Conservation (phyloP, 176 grass and related monocot species). For the Phoenix roebelenii region DNA sequence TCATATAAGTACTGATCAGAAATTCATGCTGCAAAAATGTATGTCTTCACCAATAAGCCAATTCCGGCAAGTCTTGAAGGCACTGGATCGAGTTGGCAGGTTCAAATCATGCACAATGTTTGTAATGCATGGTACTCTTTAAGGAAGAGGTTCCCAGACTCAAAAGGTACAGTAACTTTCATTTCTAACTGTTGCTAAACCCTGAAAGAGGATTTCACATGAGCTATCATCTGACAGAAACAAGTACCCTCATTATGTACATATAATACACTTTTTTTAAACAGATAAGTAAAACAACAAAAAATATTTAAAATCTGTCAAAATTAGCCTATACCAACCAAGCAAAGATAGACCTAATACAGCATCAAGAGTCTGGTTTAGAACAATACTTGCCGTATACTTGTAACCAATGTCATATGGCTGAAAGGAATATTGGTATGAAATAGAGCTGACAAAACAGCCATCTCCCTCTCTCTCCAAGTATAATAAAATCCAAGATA, state of each 20-base stretch:
- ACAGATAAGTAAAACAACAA: slow-evolving; percentile 1
- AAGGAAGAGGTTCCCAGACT: too few relatives aligned
- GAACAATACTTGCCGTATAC: slow-evolving; percentile 45
- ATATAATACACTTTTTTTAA: slow-evolving; percentile 11
- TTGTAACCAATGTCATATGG: slow-evolving; percentile 40
- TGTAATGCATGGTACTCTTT: too few relatives aligned
- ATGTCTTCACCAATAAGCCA: too few relatives aligned
- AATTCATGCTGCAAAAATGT: too few relatives aligned
- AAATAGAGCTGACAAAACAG: slow-evolving; percentile 31
- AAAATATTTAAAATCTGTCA: background rate
- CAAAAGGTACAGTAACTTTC: slow-evolving; percentile 30
- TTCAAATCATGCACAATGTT: too few relatives aligned
- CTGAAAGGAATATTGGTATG: slow-evolving; percentile 17
- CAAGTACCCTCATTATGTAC: background rate
- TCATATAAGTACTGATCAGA: too few relatives aligned
- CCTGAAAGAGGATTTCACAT: slow-evolving; percentile 39
- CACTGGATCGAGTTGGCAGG: too few relatives aligned
- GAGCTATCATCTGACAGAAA: slow-evolving; percentile 1
- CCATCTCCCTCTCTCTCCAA: slow-evolving; percentile 11
- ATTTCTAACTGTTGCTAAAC: slow-evolving; percentile 35
- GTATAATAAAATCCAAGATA: slow-evolving; percentile 1
- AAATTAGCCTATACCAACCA: slow-evolving; percentile 15
- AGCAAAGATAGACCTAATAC: slow-evolving; percentile 47
- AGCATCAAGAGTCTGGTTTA: slow-evolving; percentile 36
- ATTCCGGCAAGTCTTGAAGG: too few relatives aligned